Base-by-base conservation (phyloP, 371 early-diverging fungal species). In the Apophysomyces trapeziformis region DNA sequence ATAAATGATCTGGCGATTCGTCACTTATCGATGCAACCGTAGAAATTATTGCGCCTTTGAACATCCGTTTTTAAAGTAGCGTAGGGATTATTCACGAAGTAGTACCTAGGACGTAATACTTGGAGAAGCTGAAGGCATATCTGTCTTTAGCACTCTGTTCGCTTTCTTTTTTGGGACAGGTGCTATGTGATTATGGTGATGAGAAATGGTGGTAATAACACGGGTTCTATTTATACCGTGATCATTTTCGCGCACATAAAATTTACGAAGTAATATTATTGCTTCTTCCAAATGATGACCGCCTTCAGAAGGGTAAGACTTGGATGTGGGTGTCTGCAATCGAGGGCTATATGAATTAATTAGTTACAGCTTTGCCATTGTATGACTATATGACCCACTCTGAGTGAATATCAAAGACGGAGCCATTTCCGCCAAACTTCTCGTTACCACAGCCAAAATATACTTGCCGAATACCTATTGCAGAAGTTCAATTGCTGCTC, bases 351-450 rank as follows among this genome's bases (percentile, higher is more conserved):
- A 43, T 56, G 11, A 35, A 39, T 14, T 11, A 45, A 44, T 38
- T 1, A 38, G 18, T 26, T 26, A n/a, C 2, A 58, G 46, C 37
- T 43, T 58, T 38, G 14, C 14, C 54, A 35, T 38, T 57, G 38
- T 36, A 9, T 5, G 18, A 26, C 13, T 11, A 16, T 37, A 38
- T 44, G 66, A 47, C 83, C 71, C 81, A 91, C 90, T 89, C 90
- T 41, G 74, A 61, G 70, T 95, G 85, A 18, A 95, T 79, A 37
- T 75, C 44, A 18, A 96, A 85, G 2, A 96, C 95, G 0, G 93
- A 92, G 13, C 95, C 98, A 72, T 93, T 93, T 6, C 99, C 99
- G 35, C 99, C 99, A 84, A 98, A 98, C 62, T 95, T 87, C 16
- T 98, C 98, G 71, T 98, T 98, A 2, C 89, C 86, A 69, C 94